Evolutionary conservation across 345 rosid genomes (phyloP).

Genomic region (Syzygium jambos): DNA sequence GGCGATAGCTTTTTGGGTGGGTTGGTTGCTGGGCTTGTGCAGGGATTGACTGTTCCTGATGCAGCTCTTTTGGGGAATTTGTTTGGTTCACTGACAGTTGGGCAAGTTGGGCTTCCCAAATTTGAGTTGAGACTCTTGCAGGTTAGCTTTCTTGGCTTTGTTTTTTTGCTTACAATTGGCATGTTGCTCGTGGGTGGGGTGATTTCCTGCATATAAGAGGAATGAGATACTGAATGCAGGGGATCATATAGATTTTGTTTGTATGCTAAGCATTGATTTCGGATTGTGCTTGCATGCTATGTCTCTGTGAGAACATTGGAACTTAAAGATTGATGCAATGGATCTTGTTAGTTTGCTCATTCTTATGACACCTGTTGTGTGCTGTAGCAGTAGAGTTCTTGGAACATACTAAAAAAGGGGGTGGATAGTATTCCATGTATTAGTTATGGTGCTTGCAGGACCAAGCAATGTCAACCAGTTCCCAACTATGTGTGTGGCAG

Average conservation of each 20-base stretch:
- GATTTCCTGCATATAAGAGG: background rate
- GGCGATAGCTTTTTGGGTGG: conserved; percentile 95
- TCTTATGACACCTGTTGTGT: background rate
- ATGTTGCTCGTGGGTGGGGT: background rate
- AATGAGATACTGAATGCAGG: background rate
- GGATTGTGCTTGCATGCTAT: background rate
- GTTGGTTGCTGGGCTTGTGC: conserved; percentile 64
- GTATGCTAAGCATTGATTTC: background rate
- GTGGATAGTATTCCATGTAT: background rate
- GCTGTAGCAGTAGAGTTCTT: background rate
- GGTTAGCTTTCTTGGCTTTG: conserved; percentile 32
- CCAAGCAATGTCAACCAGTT: background rate
- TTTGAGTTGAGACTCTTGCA: conserved; percentile 53
- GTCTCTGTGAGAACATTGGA: background rate
- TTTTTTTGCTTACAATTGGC: background rate
- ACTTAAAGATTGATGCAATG: background rate
- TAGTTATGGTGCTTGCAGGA: background rate
- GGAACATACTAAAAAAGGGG: background rate
- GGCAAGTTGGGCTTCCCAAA: conserved; percentile 76
- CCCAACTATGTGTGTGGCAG: background rate
- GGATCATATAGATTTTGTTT: background rate
- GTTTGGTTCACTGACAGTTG: conserved; percentile 89
- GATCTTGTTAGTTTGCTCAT: background rate
- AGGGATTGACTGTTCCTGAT: conserved; percentile 72
- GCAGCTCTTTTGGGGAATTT: conserved; percentile 90